A percentile compares a stretch with the other conserved stretches of the same genome.
phyloP scores from a whole-genome alignment of 2,329 filamentous ascomycete genomes.

The Aspergillus arachidicola region DNA sequence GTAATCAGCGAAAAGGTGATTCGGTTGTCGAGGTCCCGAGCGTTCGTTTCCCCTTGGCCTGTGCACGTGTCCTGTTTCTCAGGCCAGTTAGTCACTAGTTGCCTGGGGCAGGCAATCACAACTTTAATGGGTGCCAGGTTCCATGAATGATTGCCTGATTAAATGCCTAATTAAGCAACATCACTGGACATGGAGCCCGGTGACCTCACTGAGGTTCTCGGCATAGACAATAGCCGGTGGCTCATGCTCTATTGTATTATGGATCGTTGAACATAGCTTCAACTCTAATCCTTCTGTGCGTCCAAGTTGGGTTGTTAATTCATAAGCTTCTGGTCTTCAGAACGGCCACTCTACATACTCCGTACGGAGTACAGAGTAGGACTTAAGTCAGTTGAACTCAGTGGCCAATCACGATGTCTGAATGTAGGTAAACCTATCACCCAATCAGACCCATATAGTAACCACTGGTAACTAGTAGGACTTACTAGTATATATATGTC shows the following conservation, averaged over 20 bases:
- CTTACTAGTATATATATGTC: not conserved
- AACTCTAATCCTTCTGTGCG: too few relatives aligned
- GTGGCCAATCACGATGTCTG: not conserved
- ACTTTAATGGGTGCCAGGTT: not conserved
- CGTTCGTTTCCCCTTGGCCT: not conserved
- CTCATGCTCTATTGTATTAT: too few relatives aligned
- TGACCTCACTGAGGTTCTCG: not conserved
- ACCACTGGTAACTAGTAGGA: not conserved
- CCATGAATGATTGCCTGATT: not conserved
- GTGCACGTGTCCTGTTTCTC: slow-evolving; percentile 2
- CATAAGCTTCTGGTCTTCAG: too few relatives aligned
- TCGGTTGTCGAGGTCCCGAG: slow-evolving; percentile 12
- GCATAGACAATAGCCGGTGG: not conserved
- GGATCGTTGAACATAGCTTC: too few relatives aligned
- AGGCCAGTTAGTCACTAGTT: not conserved
- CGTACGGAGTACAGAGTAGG: too few relatives aligned
- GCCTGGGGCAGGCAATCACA: too few relatives aligned
- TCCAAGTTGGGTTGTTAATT: too few relatives aligned
- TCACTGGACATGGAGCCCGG: too few relatives aligned
- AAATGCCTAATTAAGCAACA: not conserved
- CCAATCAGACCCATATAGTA: not conserved
- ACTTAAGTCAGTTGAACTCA: too few relatives aligned
- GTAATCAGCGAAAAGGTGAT: slow-evolving; percentile 10
- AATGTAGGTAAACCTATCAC: not conserved
- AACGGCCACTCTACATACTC: too few relatives aligned